A percentile compares a stretch with the other conserved stretches of the same genome.
These are phyloP conservation scores for Trichoderma gracile DNA, from an alignment of 2,329 filamentous ascomycete genomes.

Conservation along the genomic window DNA sequence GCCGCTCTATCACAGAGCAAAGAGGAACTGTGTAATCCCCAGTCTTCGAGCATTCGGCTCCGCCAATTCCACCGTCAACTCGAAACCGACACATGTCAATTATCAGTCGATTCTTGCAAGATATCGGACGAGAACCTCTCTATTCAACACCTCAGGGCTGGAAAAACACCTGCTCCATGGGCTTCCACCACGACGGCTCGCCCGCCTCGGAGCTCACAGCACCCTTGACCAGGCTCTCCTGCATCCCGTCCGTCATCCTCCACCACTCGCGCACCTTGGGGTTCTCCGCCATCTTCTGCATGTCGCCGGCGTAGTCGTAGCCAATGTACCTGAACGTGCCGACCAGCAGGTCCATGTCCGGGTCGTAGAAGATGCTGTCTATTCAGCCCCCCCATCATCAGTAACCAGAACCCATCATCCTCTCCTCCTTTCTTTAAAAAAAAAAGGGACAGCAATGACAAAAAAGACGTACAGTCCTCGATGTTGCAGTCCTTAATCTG, in stretches of 20 bases:
- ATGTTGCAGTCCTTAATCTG: slow-evolving; percentile 78
- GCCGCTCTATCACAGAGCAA: too few relatives aligned
- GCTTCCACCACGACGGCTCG: slow-evolving; percentile 67
- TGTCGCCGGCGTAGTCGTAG: slow-evolving; percentile 69
- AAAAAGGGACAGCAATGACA: neutral
- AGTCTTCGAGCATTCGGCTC: too few relatives aligned
- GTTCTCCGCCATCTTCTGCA: slow-evolving; percentile 73
- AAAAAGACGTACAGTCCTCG: slow-evolving; percentile 60
- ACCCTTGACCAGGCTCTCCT: slow-evolving; percentile 63
- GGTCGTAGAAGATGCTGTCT: slow-evolving; percentile 75
- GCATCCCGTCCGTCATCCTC: slow-evolving; percentile 75
- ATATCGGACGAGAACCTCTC: too few relatives aligned
- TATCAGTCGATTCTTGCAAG: too few relatives aligned
- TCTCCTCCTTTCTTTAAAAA: neutral
- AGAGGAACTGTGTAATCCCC: too few relatives aligned
- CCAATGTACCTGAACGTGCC: slow-evolving; percentile 80
- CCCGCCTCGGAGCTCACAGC: slow-evolving; percentile 60
- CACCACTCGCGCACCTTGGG: slow-evolving; percentile 76
- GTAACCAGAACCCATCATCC: neutral
- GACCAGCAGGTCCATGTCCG: slow-evolving; percentile 64
- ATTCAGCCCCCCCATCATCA: neutral
- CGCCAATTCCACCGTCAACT: too few relatives aligned
- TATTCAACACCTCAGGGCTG: slow-evolving; percentile 42
- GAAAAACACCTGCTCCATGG: slow-evolving; percentile 69
- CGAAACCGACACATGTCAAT: too few relatives aligned